phyloP scores from a whole-genome alignment of 768 basidiomycete species.

The Dentipellis fragilis region DNA sequence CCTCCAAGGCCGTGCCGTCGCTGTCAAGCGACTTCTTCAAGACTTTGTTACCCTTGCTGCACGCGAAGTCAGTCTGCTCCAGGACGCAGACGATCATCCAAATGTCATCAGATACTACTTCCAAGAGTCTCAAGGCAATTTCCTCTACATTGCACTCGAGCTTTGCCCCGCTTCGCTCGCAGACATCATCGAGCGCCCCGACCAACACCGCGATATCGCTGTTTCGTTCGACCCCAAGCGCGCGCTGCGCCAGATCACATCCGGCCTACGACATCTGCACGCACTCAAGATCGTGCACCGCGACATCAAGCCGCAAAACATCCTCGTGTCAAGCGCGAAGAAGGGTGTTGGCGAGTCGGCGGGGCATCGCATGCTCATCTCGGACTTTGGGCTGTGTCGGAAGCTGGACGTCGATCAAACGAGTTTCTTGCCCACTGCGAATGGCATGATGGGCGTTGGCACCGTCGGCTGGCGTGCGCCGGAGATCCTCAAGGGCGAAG shows the following conservation, averaged over 20 bases:
- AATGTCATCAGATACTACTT: slow-evolving; percentile 99
- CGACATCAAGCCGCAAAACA: slow-evolving; percentile 98
- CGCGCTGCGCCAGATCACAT: slow-evolving; percentile 78
- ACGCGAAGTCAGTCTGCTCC: slow-evolving; percentile 88
- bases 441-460: slow-evolving; percentile 83
- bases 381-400: slow-evolving; percentile 96
- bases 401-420: slow-evolving; percentile 94
- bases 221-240: slow-evolving; percentile 78
- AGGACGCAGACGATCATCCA: slow-evolving; percentile 96
- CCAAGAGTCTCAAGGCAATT: slow-evolving; percentile 87
- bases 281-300: slow-evolving; percentile 94
- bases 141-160: slow-evolving; percentile 96
- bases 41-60: slow-evolving; percentile 93
- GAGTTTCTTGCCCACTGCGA: slow-evolving; percentile 86
- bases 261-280: slow-evolving; percentile 85
- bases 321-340: slow-evolving; percentile 72
- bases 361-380: slow-evolving; percentile 78
- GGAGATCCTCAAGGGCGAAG: slow-evolving; percentile 89
- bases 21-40: slow-evolving; percentile 92
- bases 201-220: slow-evolving; percentile 69
- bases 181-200: slow-evolving; percentile 75
- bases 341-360: slow-evolving; percentile 28
- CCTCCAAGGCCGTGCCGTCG: slow-evolving; percentile 93
- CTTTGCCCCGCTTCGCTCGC: slow-evolving; percentile 86
- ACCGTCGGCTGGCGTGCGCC: slow-evolving; percentile 98